Base-by-base conservation (phyloP, 2,329 filamentous ascomycete species). In the Amphichorda felina region DNA sequence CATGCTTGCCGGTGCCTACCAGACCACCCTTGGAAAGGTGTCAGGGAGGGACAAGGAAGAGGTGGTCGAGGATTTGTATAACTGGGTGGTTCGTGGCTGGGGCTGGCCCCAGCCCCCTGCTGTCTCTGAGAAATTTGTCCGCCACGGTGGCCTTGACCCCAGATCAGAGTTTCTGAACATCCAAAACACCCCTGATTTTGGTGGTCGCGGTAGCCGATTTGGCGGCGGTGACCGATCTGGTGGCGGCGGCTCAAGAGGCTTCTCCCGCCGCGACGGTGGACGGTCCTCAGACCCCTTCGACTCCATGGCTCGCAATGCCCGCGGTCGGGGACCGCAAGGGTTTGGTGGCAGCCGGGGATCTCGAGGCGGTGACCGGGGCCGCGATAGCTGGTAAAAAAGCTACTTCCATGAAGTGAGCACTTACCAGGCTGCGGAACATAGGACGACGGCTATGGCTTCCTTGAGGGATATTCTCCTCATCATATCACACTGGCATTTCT, bases 1-100 rank as follows among this genome's bases (percentile, higher is more conserved):
- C 9, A 30, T 49, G 8, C 46, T 62, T 13, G 50, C 49, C 7
- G 45, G 51, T 4, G 62, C 67, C 0, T 86, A 84, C 56, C 53
- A 59, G 14, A 69, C 72, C 8, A 53, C 73, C 31, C 66, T 83
- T 30, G 75, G 77, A 36, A 60, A 60, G 30, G 68, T 58, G 44
- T 3, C 19, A 13, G 9, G 31, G 10, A 52, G 41, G 19, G 42
- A 64, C 49, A 49, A 55, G 33, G 50, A 55, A 11, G 47, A 51
- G 2, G 44, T 69, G 7, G 57, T 75, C 14, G 46, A 63, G 4
- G 59, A 65, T 15, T 53, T 79, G 42, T 78, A 78, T 50, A 50
- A 60, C n/a, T 70, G 74, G 61, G 56, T 60, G 32, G 47, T 50
- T 15, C 48, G 59, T 13, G 70, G 63, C 15, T 72, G 72, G 63